Percentiles rank a stretch among this genome's conserved stretches.
Conservation (phyloP, 2,329 filamentous ascomycete genomes). For the Bipolaris bicolor region DNA sequence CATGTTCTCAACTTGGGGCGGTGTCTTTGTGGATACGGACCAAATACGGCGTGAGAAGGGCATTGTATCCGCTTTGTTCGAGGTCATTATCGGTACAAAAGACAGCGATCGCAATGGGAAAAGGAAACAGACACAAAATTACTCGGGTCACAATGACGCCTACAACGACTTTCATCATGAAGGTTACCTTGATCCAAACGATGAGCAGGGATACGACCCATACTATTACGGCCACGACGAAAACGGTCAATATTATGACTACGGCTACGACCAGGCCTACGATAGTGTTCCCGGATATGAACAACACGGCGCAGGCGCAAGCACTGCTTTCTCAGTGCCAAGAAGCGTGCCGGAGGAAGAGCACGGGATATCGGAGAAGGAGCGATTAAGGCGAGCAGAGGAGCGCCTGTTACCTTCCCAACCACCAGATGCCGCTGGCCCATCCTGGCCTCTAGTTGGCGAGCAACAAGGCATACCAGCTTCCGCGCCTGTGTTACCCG, state of each 20-base stretch:
- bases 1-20: slow-evolving; percentile 62
- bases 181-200: slow-evolving; percentile 20
- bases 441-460: slow-evolving; percentile 52
- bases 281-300: slow-evolving; percentile 40
- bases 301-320: slow-evolving; percentile 36
- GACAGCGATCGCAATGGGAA: slow-evolving; percentile 69
- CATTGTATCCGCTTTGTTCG: slow-evolving; percentile 85
- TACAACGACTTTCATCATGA: slow-evolving; percentile 33
- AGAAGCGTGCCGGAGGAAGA: slow-evolving; percentile 64
- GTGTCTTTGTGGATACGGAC: slow-evolving; percentile 85
- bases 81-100: slow-evolving; percentile 83
- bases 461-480: slow-evolving; percentile 35
- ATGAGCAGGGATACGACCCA: slow-evolving; percentile 29
- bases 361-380: slow-evolving; percentile 76
- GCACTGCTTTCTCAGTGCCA: slow-evolving; percentile 57
- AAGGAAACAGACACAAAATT: slow-evolving; percentile 42
- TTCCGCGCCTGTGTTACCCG: slow-evolving; percentile 46
- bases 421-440: slow-evolving; percentile 62
- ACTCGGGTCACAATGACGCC: slow-evolving; percentile 18
- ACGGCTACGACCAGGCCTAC: slow-evolving; percentile 41
- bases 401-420: slow-evolving; percentile 80
- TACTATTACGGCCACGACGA: slow-evolving; percentile 43
- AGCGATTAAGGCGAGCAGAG: slow-evolving; percentile 78
- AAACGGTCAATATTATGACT: slow-evolving; percentile 41
- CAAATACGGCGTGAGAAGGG: slow-evolving; percentile 86